Evolutionary conservation across 345 rosid species (phyloP).

Genomic region (Hibiscus mutabilis): DNA sequence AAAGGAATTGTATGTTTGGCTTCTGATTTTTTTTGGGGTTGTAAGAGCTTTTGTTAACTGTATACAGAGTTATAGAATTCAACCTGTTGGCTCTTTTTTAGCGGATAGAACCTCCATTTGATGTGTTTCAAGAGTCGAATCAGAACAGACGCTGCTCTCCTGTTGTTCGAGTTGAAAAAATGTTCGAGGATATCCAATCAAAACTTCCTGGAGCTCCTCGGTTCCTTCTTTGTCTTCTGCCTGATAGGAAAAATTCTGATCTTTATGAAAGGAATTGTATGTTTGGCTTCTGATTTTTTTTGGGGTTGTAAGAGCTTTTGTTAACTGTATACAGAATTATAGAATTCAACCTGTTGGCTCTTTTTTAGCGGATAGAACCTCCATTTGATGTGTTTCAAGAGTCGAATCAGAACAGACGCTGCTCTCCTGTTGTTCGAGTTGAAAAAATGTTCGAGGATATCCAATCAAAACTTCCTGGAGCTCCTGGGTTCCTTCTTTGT

Average conservation of each 20-base stretch:
- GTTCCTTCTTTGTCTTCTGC: slow-evolving; percentile 76
- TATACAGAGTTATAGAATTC: neutral
- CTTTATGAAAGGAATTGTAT: slow-evolving; percentile 87
- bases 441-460: slow-evolving; percentile 78
- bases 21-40: neutral
- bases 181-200: slow-evolving; percentile 57
- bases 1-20: slow-evolving; percentile 78
- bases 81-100: slow-evolving; percentile 10
- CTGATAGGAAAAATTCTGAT: slow-evolving; percentile 76
- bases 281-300: slow-evolving; percentile 8
- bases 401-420: slow-evolving; percentile 38
- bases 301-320: neutral
- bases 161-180: slow-evolving; percentile 62
- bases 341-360: neutral
- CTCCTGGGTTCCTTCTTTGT: slow-evolving; percentile 77
- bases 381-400: slow-evolving; percentile 62
- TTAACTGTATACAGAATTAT: neutral
- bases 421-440: slow-evolving; percentile 60
- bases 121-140: slow-evolving; percentile 51
- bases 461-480: slow-evolving; percentile 55
- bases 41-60: neutral
- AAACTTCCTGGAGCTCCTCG: slow-evolving; percentile 66
- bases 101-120: slow-evolving; percentile 52
- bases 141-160: slow-evolving; percentile 53
- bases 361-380: slow-evolving; percentile 35